These are phyloP conservation scores for Eucalyptus tenuipes DNA, from an alignment of 345 rosid genomes.

Conservation along the genomic window DNA sequence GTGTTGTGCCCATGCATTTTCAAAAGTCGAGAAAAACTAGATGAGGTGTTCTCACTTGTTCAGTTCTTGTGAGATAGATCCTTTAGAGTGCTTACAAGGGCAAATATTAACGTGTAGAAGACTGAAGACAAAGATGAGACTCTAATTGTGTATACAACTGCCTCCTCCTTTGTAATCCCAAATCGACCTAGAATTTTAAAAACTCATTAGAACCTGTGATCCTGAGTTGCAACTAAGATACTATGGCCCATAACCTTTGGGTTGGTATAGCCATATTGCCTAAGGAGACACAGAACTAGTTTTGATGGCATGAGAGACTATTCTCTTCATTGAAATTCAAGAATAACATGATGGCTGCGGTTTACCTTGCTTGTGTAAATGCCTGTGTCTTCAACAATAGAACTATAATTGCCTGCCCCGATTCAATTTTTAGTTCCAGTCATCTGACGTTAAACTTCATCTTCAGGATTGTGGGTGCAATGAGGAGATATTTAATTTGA, in stretches of 20 bases:
- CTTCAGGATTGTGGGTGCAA: slow-evolving; percentile 18
- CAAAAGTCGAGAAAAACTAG: background rate
- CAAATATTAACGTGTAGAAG: background rate
- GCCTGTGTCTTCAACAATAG: background rate
- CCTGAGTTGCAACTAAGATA: background rate
- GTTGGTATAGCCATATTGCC: background rate
- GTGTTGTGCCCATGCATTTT: background rate
- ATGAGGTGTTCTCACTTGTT: background rate
- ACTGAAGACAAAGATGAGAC: background rate
- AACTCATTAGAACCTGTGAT: background rate
- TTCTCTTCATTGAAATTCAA: background rate
- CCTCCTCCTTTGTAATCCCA: background rate
- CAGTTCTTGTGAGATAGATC: background rate
- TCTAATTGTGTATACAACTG: background rate
- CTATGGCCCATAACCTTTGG: background rate
- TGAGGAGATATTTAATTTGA: slow-evolving; percentile 16
- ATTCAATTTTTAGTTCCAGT: background rate
- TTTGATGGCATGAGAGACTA: background rate
- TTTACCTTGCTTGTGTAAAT: background rate
- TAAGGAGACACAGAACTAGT: background rate
- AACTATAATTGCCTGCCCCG: background rate
- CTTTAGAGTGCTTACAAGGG: background rate
- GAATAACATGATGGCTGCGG: background rate
- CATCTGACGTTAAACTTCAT: background rate
- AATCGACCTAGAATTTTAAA: background rate